A percentile compares a stretch with the other conserved stretches of the same genome.
Evolutionary conservation across 495 filamentous ascomycete species (phyloP).

Genomic region (Lasiosphaeria miniovina): DNA sequence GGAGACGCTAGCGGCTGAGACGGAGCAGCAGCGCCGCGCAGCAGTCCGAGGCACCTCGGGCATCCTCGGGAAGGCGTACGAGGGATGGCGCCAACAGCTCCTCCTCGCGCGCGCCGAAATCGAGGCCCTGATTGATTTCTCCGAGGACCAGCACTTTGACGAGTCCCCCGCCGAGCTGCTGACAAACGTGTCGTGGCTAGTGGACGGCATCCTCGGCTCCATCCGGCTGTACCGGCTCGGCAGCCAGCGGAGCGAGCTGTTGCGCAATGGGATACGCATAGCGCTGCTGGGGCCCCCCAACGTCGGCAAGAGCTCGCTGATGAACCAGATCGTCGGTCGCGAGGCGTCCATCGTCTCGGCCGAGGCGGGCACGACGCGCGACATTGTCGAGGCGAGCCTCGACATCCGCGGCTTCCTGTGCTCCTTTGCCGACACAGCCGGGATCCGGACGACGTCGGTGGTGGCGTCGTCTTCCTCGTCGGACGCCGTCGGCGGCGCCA

Average conservation of each 20-base stretch:
- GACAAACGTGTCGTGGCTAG: slow-evolving; percentile 60
- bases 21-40: slow-evolving; percentile 86
- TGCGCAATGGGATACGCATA: slow-evolving; percentile 81
- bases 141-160: slow-evolving; percentile 96
- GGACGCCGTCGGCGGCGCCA: slow-evolving; percentile 6
- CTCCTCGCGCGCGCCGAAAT: slow-evolving; percentile 84
- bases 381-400: slow-evolving; percentile 88
- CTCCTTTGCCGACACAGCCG: slow-evolving; percentile 88
- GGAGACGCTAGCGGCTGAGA: slow-evolving; percentile 80
- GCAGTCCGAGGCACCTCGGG: slow-evolving; percentile 76
- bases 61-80: slow-evolving; percentile 72
- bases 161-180: slow-evolving; percentile 74
- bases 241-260: slow-evolving; percentile 77
- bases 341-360: slow-evolving; percentile 92
- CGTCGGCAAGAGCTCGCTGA: slow-evolving; percentile 88
- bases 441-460: slow-evolving; percentile 52
- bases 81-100: slow-evolving; percentile 73
- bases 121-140: slow-evolving; percentile 94
- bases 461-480: slow-evolving; percentile 15
- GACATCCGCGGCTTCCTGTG: slow-evolving; percentile 89
- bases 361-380: slow-evolving; percentile 88
- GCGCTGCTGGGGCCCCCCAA: slow-evolving; percentile 89
- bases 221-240: slow-evolving; percentile 69
- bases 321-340: slow-evolving; percentile 87
- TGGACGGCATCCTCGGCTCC: slow-evolving; percentile 55